Base-by-base conservation (phyloP, 1,284 basidiomycete genomes). In the Ceratobasidium theobromae region DNA sequence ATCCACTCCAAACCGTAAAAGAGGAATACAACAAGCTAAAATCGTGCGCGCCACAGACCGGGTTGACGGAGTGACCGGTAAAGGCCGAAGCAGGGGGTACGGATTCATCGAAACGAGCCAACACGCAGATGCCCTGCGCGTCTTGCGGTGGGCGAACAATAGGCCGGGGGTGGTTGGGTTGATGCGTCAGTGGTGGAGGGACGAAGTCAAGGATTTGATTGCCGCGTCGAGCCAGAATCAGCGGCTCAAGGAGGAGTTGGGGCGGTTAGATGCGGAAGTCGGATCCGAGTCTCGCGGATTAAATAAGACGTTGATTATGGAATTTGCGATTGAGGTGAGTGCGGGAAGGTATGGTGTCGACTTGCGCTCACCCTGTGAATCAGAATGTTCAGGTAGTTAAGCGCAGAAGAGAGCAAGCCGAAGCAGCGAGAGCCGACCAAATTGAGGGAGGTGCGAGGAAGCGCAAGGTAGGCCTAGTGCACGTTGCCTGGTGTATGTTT, bases 121-220 rank as follows among this genome's bases (percentile, higher is more conserved):
- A 27, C 96, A 98, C 74, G 85, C 88, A 9, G 93, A 98, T 73
- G 94, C 95, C 1, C 80, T 99, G 33, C 89, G 92, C 46, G 90
- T 98, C 0, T 77, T 99, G 35, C 83, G 96, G 23, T 99, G 93
- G 92, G 88, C 90, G 16, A 99, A 99, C 79, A 96, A 92, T 74
- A 95, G 96, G 73, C 76, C 82, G 0, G 82, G 81, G 1, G 82
- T 90, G 0, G 83, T 81, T 1, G 72, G 76, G 23, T 76, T 96
- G 65, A 86, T 94, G 73, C 82, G 84, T 72, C 79, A 79, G 65
- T 94, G 94, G 95, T 93, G 89, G 87, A 86, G 84, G 71, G 86
- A 87, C 53, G 93, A 95, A 76, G 77, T 94, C 45, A 81, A 83
- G 70, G 87, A 89, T 68, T 76, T 91, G 53, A 73, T 91, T 52